Base-by-base conservation (phyloP, 306 rosid species). In the Malus asiatica region DNA sequence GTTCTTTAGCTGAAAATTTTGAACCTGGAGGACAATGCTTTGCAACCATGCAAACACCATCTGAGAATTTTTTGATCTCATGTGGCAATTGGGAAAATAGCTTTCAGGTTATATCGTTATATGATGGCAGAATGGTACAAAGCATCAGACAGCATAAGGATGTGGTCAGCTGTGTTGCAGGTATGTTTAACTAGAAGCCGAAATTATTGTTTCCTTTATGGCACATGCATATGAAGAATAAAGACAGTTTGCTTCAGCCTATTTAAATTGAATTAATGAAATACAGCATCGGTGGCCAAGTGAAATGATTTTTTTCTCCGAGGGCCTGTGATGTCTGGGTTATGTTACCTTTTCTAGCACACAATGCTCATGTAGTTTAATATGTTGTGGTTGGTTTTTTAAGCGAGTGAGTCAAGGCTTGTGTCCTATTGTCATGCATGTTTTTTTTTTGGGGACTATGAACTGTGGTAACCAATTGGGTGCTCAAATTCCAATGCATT, bases 51-150 rank as follows among this genome's bases (percentile, higher is more conserved):
- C 98, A 92, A 76, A 85, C 93, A 12, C 78, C 91, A 58, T 79
- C 90, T 0, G 97, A 94, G 83, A 94, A 88, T 60, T 94, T 87
- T 88, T 85, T 94, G 79, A 80, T 94, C 76, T 89, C 98, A 57
- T 90, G 98, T 81, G 98, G 98, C 68, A 92, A 94, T 85, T 94
- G 98, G 98, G 98, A 92, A 87, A 94, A 94, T 82, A 94, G 98
- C 83, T 94, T 94, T 85, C 98, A 92, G 87, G 87, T 92, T 77
- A 91, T 92, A 79, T 92, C 98, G 64, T 81, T 94, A 63, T 85
- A 81, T 27, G 98, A 94, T 81, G 97, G 98, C 77, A 86, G 95
- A 85, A 86, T 94, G 90, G 90, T 94, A 66, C 98, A 94, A 83
- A 90, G 97, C 88, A 90, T 94, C 82, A 93, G 98, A 61, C 98